Evolutionary conservation across 139 green algal species (phyloP), one percentile per base, ranked within the genome.

Genomic region (Pleodorina starrii): DNA sequence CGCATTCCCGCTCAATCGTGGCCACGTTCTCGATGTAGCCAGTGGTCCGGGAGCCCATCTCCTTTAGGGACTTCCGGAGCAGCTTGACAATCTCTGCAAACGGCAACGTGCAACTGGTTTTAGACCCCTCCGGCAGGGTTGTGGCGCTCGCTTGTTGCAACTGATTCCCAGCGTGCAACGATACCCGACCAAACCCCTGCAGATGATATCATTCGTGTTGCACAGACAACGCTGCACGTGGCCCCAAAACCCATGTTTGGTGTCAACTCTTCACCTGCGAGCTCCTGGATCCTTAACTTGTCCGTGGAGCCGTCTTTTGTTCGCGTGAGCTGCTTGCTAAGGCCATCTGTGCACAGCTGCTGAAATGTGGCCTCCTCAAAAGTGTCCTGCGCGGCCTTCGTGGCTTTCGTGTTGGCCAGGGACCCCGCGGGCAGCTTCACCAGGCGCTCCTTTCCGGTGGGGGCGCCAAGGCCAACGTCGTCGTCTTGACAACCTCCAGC

Each of bases 281-380:
- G 93, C 93, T 98, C 96, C 19, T 93, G 74, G 23, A 98, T 97
- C 42, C 95, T 92, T 19, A 93, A 96, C 59, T 97, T 90, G 17
- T 95, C 93, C 5, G 96, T 98, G 21, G 96, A 96, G 1, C 96
- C 96, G 46, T 98, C 95, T 80, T 94, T 96, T 16, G 95, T 98
- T 35, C 96, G 94, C 84, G 96, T 93, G 90, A 98, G 93, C 90
- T 96, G 93, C 71, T 90, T 92, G 51, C 88, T 93, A 71, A 98
- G 79, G n/a, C 91, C 95, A 19, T 95, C 93, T 38, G 95, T 91
- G 32, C 89, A 96, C 68, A 94, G 75, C 54, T 86, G 69, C 69
- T 87, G 17, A 46, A 97, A 93, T 36, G 87, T 89, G 21, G 89
- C 17, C n/a, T 97, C 96, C 38, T 94, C 86, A 72, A 98, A 97